A percentile compares a stretch with the other conserved stretches of the same genome.
These are phyloP conservation scores for Aquilaria yunnanensis DNA, from an alignment of 345 rosid genomes.

Conservation along the genomic window DNA sequence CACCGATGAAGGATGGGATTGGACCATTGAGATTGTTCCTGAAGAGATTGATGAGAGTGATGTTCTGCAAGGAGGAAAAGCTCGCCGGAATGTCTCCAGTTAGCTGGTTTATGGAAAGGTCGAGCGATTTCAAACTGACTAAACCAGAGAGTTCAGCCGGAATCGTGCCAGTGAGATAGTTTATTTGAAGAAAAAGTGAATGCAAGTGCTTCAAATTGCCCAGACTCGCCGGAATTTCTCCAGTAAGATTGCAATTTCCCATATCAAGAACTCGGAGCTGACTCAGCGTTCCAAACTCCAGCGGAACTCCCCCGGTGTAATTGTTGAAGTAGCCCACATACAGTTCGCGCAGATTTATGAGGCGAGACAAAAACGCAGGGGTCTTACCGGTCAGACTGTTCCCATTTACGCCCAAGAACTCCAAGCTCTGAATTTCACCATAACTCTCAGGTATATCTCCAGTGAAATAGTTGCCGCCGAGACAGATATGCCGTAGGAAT, in stretches of 20 bases:
- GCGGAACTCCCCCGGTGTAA: slow-evolving; percentile 62
- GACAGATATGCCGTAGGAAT: slow-evolving; percentile 46
- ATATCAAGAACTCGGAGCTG: slow-evolving; percentile 59
- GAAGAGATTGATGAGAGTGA: slow-evolving; percentile 61
- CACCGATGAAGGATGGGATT: slow-evolving; percentile 64
- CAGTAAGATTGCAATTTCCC: slow-evolving; percentile 59
- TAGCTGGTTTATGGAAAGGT: slow-evolving; percentile 54
- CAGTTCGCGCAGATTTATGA: slow-evolving; percentile 51
- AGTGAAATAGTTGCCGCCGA: slow-evolving; percentile 74
- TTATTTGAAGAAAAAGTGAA: slow-evolving; percentile 66
- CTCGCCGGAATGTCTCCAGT: slow-evolving; percentile 72
- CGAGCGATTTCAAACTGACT: slow-evolving; percentile 60
- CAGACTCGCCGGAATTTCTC: slow-evolving; percentile 64
- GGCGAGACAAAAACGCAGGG: slow-evolving; percentile 51
- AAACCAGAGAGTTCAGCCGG: slow-evolving; percentile 70
- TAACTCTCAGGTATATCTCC: slow-evolving; percentile 72
- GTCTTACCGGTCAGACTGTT: slow-evolving; percentile 39
- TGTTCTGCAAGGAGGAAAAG: slow-evolving; percentile 35
- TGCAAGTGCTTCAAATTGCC: slow-evolving; percentile 47
- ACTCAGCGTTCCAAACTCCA: slow-evolving; percentile 58
- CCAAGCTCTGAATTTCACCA: slow-evolving; percentile 60
- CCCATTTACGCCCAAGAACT: slow-evolving; percentile 59
- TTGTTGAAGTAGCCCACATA: slow-evolving; percentile 55
- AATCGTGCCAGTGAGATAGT: slow-evolving; percentile 59
- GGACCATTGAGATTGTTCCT: slow-evolving; percentile 55